These are phyloP conservation scores for Schizosaccharomyces lindneri DNA, from an alignment of 805 yeast species.

Conservation along the genomic window DNA sequence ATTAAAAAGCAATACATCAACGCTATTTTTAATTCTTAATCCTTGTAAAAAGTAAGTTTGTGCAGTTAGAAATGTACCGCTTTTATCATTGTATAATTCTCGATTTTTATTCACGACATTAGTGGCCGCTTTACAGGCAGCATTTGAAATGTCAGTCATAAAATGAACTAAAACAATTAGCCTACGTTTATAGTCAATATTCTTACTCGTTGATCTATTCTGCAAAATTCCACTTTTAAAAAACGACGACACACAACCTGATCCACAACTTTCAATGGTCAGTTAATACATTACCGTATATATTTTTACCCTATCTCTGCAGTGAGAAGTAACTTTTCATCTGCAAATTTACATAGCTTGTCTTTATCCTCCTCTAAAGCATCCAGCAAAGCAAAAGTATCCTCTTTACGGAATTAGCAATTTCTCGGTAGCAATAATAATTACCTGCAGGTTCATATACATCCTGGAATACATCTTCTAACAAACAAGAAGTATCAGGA, in stretches of 20 bases:
- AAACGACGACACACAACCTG: constrained; percentile 1
- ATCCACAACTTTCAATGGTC: background rate
- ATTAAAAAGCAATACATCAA: constrained; percentile 1
- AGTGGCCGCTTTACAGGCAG: background rate
- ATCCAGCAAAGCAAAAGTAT: constrained; percentile 2
- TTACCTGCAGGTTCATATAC: constrained; percentile 2
- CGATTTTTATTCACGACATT: background rate
- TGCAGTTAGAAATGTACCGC: background rate
- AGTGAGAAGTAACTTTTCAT: background rate
- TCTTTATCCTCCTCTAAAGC: constrained; percentile 2
- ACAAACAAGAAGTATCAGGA: background rate
- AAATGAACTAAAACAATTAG: background rate
- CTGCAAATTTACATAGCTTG: background rate
- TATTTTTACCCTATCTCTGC: constrained; percentile 1
- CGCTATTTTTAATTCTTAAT: background rate
- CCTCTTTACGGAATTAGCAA: background rate
- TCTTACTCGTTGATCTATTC: background rate
- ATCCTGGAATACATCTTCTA: background rate
- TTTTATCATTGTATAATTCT: background rate
- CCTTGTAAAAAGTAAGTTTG: background rate
- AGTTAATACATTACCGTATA: no score
- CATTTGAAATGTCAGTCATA: background rate
- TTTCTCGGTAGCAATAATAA: background rate
- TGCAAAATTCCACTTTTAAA: background rate
- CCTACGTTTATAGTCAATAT: background rate